Evolutionary conservation across 2,329 filamentous ascomycete genomes (phyloP).

Genomic region (Hypoxylon sp.): DNA sequence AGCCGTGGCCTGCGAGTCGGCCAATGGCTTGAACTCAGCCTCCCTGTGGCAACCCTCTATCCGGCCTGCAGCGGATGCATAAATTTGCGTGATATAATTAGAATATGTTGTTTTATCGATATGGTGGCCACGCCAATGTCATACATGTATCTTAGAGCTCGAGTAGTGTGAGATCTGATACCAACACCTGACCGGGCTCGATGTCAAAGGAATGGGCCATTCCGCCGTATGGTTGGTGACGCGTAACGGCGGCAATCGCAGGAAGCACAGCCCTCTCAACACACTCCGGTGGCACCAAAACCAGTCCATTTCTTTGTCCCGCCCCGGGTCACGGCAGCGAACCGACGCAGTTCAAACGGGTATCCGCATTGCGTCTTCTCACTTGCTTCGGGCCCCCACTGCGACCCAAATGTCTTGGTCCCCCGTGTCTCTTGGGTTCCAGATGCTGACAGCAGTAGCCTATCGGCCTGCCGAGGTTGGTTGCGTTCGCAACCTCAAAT

Average conservation of each 20-base stretch:
- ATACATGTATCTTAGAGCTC: slow-evolving; percentile 7
- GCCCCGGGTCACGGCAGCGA: slow-evolving; percentile 37
- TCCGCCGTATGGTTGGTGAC: slow-evolving; percentile 10
- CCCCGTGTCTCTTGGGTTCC: slow-evolving; percentile 17
- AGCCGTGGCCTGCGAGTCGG: slow-evolving; percentile 4
- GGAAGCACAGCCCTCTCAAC: slow-evolving; percentile 33
- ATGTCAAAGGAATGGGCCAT: slow-evolving; percentile 17
- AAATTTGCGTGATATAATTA: slow-evolving; percentile 41
- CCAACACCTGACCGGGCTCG: slow-evolving; percentile 4
- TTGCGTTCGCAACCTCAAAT: slow-evolving; percentile 15
- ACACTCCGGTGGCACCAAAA: slow-evolving; percentile 31
- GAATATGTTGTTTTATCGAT: slow-evolving; percentile 17
- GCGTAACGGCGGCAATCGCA: slow-evolving; percentile 20
- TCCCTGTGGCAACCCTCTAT: slow-evolving; percentile 24
- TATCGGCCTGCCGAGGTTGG: slow-evolving; percentile 13
- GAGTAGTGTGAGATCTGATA: slow-evolving; percentile 22
- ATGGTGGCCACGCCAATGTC: not conserved
- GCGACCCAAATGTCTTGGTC: slow-evolving; percentile 14
- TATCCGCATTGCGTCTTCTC: slow-evolving; percentile 34
- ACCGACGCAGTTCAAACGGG: slow-evolving; percentile 32
- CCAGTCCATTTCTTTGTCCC: slow-evolving; percentile 28
- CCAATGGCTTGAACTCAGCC: slow-evolving; percentile 20
- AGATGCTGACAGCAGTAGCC: slow-evolving; percentile 6
- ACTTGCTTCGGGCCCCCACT: slow-evolving; percentile 8
- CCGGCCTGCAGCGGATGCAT: slow-evolving; percentile 29